Evolutionary conservation across 257 asterid species (phyloP), one percentile per base, ranked within the genome.

Genomic region (Scutellaria minor): DNA sequence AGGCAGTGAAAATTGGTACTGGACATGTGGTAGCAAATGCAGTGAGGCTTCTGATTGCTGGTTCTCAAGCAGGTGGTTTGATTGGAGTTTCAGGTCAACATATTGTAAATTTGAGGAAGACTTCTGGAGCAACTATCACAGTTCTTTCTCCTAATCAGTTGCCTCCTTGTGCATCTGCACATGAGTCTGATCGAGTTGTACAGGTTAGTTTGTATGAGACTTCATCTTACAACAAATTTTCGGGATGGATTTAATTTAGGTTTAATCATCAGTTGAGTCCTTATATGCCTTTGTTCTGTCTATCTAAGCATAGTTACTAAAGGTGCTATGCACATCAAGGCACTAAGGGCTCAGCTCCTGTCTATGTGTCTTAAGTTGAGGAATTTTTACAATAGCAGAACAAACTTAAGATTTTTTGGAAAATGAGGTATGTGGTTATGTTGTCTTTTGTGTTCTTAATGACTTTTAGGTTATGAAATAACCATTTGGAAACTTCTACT

Each of bases 11-110:
- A 77, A 82, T 83, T 71, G 93, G 96, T 50, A 78, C 85, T 76
- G 98, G 88, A 37, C 99, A 91, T 65, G 91, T 92, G 64, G 88
- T 97, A 63, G 92, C 96, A 56, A 90, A 92, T 84, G 82, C 98
- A 47, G 79, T 95, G 66, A 92, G 98, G 88, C 86, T 95, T 65
- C 71, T 95, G 84, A 90, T 95, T 79, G 95, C 97, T 50, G 96
- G 96, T 73, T 84, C 92, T 68, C 99, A 95, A 80, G 99, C 99
- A 52, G 99, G 97, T 70, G 88, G 97, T 75, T 81, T 95, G 77
- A 95, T 95, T 72, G 99, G 99, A 56, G 85, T 87, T 55, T 90
- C 94, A 11, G 99, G 99, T 82, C 98, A 86, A 77, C 92, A 92
- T 76, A 92, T 95, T 71, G 99, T 87, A 82, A 89, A 80, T 69